phyloP scores from a whole-genome alignment of 257 asterid species.

The Ehretia macrophylla region DNA sequence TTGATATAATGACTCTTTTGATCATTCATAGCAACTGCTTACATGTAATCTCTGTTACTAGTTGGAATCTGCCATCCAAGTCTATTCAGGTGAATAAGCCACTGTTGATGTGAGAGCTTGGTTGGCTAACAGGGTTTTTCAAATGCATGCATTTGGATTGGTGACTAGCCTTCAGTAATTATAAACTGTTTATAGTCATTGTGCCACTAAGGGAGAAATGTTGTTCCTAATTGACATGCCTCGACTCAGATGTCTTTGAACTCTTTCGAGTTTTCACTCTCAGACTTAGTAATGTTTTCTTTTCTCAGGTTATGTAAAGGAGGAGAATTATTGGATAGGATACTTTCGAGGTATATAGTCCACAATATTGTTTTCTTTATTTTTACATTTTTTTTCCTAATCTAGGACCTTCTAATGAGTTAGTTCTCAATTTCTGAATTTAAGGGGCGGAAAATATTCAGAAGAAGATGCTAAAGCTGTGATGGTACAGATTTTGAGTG shows the following conservation, averaged over 20 bases:
- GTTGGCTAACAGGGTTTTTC: too few species aligned
- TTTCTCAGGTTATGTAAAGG: slow-evolving; percentile 73
- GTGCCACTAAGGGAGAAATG: too few species aligned
- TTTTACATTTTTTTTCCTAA: not conserved
- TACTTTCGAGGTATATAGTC: slow-evolving; percentile 57
- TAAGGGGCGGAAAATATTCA: slow-evolving; percentile 68
- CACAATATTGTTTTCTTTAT: slow-evolving; percentile 1
- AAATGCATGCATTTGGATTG: too few species aligned
- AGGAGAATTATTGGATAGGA: slow-evolving; percentile 75
- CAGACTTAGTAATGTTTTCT: slow-evolving; percentile 2
- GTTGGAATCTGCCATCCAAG: too few species aligned
- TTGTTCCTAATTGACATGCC: too few species aligned
- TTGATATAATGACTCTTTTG: too few species aligned
- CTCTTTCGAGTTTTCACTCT: not conserved
- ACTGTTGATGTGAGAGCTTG: too few species aligned
- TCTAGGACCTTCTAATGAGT: slow-evolving; percentile 1
- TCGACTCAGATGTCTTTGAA: not conserved
- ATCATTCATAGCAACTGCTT: too few species aligned
- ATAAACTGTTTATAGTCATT: too few species aligned
- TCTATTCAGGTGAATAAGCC: too few species aligned
- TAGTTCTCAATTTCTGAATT: slow-evolving; percentile 12
- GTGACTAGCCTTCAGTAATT: too few species aligned
- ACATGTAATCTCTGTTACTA: too few species aligned
- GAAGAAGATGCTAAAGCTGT: slow-evolving; percentile 64
- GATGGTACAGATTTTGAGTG: slow-evolving; percentile 57